These are phyloP conservation scores for Dendrobium huoshanense DNA, from an alignment of 106 monocot genomes.

Conservation along the genomic window DNA sequence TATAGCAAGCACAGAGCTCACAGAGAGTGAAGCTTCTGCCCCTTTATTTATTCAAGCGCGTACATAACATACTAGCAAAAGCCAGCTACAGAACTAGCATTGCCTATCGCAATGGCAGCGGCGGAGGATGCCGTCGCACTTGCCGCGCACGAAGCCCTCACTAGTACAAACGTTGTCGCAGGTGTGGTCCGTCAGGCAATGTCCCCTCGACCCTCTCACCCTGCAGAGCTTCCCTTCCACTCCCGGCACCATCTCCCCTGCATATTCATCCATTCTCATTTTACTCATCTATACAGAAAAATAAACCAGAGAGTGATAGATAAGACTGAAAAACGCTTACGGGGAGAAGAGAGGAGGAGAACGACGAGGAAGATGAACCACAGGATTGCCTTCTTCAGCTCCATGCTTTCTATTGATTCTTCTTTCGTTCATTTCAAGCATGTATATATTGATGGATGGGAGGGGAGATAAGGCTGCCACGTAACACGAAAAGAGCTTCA, in stretches of 20 bases:
- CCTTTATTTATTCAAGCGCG: no score
- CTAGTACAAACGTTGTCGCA: not conserved
- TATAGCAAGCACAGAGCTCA: no score
- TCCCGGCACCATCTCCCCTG: not conserved
- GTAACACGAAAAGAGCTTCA: no score
- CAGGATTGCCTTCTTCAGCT: not conserved
- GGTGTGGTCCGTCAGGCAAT: not conserved
- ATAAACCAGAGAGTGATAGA: not conserved
- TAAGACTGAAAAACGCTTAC: not conserved
- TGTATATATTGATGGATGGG: no score
- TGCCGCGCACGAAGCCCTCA: constrained; percentile 2
- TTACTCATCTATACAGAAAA: no score
- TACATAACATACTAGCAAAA: no score
- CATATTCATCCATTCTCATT: not conserved
- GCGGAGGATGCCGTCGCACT: not conserved
- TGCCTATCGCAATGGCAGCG: constrained; percentile 7
- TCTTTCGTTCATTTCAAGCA: no score
- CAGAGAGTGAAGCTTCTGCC: no score
- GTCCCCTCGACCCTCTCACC: not conserved
- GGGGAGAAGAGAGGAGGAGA: not conserved
- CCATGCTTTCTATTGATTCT: not conserved
- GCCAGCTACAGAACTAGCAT: not conserved
- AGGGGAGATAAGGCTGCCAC: not conserved
- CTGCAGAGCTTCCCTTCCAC: not conserved
- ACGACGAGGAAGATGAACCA: not conserved